Conservation (phyloP, 2,329 filamentous ascomycete species). For the Drechslera avenae region DNA sequence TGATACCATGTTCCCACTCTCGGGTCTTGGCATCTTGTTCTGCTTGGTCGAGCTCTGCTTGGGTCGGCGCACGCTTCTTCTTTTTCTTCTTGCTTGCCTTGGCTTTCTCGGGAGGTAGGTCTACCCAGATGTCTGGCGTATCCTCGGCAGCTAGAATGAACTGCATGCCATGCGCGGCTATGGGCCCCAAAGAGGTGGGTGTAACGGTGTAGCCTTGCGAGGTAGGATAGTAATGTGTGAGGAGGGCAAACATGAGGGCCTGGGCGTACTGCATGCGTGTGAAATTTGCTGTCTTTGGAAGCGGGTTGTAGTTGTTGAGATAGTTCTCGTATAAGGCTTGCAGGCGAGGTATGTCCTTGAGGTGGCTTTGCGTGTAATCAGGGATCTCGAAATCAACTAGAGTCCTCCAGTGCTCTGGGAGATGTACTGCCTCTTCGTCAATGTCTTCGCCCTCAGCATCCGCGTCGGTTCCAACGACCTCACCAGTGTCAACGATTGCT, state of each 20-base stretch:
- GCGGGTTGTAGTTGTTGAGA: constrained; percentile 10
- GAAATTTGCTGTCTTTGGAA: constrained; percentile 5
- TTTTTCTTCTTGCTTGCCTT: constrained; percentile 1
- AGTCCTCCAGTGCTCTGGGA: not conserved
- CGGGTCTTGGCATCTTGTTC: not conserved
- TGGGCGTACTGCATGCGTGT: constrained; percentile 25
- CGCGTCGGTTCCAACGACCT: not conserved
- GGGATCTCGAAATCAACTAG: constrained; percentile 7
- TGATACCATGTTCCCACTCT: not conserved
- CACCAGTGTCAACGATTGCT: too few species aligned
- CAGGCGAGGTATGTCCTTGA: constrained; percentile 15
- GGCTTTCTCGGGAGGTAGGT: constrained; percentile 6
- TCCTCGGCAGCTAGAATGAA: constrained; percentile 16
- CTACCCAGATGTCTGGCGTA: constrained; percentile 12
- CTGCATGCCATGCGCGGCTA: constrained; percentile 19
- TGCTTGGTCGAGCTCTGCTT: not conserved
- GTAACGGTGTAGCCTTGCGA: constrained; percentile 25
- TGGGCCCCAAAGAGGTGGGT: constrained; percentile 9
- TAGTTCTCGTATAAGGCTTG: constrained; percentile 18
- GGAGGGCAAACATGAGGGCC: constrained; percentile 20
- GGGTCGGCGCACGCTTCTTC: not conserved
- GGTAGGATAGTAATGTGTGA: constrained; percentile 32
- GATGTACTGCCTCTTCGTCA: not conserved
- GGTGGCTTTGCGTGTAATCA: constrained; percentile 5
- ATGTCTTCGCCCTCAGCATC: not conserved